These are phyloP conservation scores for Xylaria grammica DNA, from an alignment of 495 filamentous ascomycete genomes.

Conservation along the genomic window DNA sequence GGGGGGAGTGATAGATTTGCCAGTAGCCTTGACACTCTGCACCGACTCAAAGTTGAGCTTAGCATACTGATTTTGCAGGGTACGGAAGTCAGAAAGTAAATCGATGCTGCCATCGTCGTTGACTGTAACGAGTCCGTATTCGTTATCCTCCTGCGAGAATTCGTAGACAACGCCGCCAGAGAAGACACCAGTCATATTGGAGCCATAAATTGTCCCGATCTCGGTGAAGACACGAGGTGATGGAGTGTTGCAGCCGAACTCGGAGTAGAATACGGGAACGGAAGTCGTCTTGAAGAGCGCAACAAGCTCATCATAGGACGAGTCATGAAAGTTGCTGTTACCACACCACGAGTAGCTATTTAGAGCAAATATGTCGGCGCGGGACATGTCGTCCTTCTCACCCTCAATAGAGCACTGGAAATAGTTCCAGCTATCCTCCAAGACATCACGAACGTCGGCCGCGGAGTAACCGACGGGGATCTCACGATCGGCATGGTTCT, in stretches of 20 bases:
- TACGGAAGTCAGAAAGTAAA: slow-evolving; percentile 74
- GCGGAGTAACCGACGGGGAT: slow-evolving; percentile 96
- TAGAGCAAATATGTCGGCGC: slow-evolving; percentile 86
- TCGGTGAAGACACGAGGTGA: slow-evolving; percentile 83
- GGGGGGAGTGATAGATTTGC: slow-evolving; percentile 57
- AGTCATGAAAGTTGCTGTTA: slow-evolving; percentile 68
- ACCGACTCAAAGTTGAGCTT: slow-evolving; percentile 73
- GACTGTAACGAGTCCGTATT: slow-evolving; percentile 79
- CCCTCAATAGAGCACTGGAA: slow-evolving; percentile 78
- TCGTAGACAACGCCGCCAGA: slow-evolving; percentile 91
- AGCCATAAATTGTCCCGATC: slow-evolving; percentile 77
- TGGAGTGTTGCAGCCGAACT: slow-evolving; percentile 91
- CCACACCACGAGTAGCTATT: slow-evolving; percentile 98
- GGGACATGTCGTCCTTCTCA: slow-evolving; percentile 64
- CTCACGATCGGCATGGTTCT: slow-evolving; percentile 65
- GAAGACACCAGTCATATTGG: slow-evolving; percentile 77
- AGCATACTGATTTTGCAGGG: slow-evolving; percentile 73
- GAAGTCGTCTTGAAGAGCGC: slow-evolving; percentile 71
- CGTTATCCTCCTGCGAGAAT: slow-evolving; percentile 71
- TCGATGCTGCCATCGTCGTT: slow-evolving; percentile 67
- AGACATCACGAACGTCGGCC: slow-evolving; percentile 81
- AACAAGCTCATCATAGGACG: slow-evolving; percentile 75
- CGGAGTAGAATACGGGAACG: slow-evolving; percentile 93
- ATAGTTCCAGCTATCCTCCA: slow-evolving; percentile 82
- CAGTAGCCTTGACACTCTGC: slow-evolving; percentile 55